Evolutionary conservation across 1,284 basidiomycete genomes (phyloP), one percentile per base, ranked within the genome.

Genomic region (Heterobasidion parviporum): DNA sequence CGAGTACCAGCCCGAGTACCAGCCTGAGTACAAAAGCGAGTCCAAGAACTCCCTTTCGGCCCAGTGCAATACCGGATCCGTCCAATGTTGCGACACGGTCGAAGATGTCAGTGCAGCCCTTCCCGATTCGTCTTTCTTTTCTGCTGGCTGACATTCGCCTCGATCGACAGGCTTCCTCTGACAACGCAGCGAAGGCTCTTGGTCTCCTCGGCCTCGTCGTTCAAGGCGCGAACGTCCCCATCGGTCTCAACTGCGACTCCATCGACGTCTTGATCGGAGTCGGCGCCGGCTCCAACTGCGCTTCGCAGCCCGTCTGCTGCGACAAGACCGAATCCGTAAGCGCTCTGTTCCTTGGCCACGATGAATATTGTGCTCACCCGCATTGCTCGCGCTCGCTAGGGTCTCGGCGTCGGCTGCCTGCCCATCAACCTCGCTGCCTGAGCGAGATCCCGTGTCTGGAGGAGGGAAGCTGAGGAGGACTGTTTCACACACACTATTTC

Each of bases 301-400:
- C 45, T 26, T 55, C 58, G 14, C 49, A 62, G 35, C 58, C 67
- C 9, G 64, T 68, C 18, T 70, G 68, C 60, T 68, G 68, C 61
- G 61, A 63, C 46, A 64, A 68, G 55, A 67, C 65, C 56, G 60
- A 50, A 44, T 65, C 63, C 58, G 64, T 63, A 54, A 14, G 57
- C 56, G 43, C n/a, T 6, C 49, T 15, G 32, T 12, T 10, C 35
- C 36, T 1, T 14, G n/a, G 9, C 26, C n/a, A 3, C 26, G 18
- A 32, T 49, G 6, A 1, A 6, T 49, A 6, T 49, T 20, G 38
- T 26, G 26, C 26, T 26, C 26, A 26, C 26, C 26, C 3, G n/a
- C 1, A 41, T 10, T 41, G n/a, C 38, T 41, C 38, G n/a, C n/a
- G 38, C 38, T 41, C n/a, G 38, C 38, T 41, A 41, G 38, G 38